Evolutionary conservation across 768 basidiomycete genomes (phyloP).

Genomic region (Neoboletus magnificus): DNA sequence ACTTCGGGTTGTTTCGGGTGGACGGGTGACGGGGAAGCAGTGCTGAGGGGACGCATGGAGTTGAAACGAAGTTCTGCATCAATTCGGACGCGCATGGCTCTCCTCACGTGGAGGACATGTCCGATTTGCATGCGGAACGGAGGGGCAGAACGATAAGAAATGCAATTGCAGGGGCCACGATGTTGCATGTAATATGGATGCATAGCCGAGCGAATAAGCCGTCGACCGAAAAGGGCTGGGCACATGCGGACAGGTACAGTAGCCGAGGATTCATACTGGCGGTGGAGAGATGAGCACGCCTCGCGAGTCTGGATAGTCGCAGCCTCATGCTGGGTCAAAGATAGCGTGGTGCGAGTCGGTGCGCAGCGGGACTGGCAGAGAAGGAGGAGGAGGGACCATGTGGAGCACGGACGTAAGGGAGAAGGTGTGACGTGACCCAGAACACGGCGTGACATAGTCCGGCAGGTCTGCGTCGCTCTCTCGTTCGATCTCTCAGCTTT

Average conservation of each 20-base stretch:
- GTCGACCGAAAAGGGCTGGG: background rate
- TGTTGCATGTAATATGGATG: background rate
- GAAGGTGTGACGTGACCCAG: background rate
- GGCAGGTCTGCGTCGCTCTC: conserved; percentile 26
- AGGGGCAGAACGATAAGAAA: background rate
- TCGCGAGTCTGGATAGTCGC: background rate
- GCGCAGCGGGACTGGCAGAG: background rate
- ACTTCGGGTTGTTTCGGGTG: background rate
- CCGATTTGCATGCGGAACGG: background rate
- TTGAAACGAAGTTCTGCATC: background rate
- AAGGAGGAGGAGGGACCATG: conserved; percentile 3
- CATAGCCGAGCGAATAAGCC: conserved; percentile 2
- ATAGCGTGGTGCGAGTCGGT: conserved; percentile 2
- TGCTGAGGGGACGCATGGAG: background rate
- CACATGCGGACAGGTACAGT: conserved; percentile 7
- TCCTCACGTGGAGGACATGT: background rate
- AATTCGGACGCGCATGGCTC: background rate
- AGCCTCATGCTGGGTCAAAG: conserved; percentile 2
- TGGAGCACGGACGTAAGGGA: conserved; percentile 18
- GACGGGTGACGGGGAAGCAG: background rate
- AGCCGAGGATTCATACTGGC: background rate
- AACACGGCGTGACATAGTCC: background rate
- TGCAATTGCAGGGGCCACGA: background rate
- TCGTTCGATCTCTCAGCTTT: conserved; percentile 3
- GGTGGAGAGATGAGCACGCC: background rate